Evolutionary conservation across 768 basidiomycete species (phyloP).

Genomic region (Serendipita sp.): DNA sequence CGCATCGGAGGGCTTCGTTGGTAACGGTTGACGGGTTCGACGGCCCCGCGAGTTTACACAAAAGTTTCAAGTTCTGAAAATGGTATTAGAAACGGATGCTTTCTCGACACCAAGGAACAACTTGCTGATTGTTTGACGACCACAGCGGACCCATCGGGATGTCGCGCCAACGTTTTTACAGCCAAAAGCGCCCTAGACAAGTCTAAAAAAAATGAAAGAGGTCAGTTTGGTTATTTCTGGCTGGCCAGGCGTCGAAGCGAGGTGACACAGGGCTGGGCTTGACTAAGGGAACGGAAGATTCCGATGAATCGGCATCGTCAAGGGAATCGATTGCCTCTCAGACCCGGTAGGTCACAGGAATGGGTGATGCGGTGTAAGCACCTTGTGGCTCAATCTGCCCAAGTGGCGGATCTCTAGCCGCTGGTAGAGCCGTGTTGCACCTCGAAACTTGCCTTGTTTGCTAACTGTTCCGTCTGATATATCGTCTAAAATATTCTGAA

Average conservation of each 20-base stretch:
- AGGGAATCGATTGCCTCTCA: background rate
- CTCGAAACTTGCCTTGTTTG: constrained; percentile 21
- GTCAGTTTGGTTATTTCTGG: background rate
- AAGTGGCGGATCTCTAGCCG: background rate
- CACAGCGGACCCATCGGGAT: constrained; percentile 47
- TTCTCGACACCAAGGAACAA: constrained; percentile 10
- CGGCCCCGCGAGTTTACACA: constrained; percentile 34
- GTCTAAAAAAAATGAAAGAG: constrained; percentile 30
- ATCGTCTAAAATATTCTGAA: constrained; percentile 45
- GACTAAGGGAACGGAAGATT: background rate
- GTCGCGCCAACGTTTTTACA: constrained; percentile 59
- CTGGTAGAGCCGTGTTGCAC: background rate
- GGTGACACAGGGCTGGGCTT: background rate
- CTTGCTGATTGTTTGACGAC: constrained; percentile 29
- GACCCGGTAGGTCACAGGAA: too few relatives aligned
- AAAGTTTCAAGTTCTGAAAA: constrained; percentile 34
- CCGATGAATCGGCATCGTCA: background rate
- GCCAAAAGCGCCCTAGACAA: constrained; percentile 48
- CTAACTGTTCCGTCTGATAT: constrained; percentile 23
- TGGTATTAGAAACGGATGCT: background rate
- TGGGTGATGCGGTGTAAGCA: constrained; percentile 4
- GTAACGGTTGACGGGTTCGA: constrained; percentile 42
- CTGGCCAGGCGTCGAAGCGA: background rate
- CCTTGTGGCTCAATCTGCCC: constrained; percentile 6
- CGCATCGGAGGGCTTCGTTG: constrained; percentile 53